phyloP scores from a whole-genome alignment of 371 early-diverging fungal genomes.

The Mortierella sp. region DNA sequence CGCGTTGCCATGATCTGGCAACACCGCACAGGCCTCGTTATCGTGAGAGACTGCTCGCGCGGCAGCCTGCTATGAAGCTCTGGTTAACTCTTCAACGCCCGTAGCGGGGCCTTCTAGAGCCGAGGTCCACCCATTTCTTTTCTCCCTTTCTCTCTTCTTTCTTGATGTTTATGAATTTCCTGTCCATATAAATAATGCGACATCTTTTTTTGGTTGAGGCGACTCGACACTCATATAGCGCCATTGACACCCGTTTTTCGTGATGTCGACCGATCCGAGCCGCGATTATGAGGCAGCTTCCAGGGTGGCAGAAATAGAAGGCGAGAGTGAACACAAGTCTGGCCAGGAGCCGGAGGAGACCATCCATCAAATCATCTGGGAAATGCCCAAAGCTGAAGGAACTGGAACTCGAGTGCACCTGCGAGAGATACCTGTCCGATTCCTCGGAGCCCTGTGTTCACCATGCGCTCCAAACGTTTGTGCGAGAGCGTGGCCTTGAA shows the following conservation, averaged over 20 bases:
- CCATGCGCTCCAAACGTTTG: background rate
- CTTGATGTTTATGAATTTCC: too few species aligned
- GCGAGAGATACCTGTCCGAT: background rate
- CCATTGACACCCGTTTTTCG: too few species aligned
- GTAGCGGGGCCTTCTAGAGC: too few species aligned
- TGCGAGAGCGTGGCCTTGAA: background rate
- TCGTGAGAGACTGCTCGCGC: slow-evolving; percentile 12
- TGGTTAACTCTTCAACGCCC: slow-evolving; percentile 12
- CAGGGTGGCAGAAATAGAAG: too few species aligned
- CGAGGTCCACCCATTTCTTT: too few species aligned
- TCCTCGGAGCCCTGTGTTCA: background rate
- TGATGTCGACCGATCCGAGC: too few species aligned
- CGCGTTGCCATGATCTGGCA: slow-evolving; percentile 1
- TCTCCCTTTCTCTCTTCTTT: too few species aligned
- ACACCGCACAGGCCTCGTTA: slow-evolving; percentile 23
- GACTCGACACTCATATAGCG: too few species aligned
- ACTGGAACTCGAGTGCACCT: background rate
- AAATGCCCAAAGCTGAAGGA: background rate
- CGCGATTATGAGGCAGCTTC: too few species aligned
- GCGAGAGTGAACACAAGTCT: too few species aligned
- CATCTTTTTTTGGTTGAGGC: too few species aligned
- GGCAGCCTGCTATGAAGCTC: slow-evolving; percentile 21
- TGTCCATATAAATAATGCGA: too few species aligned
- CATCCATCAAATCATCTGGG: background rate
- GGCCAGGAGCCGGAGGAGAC: background rate